These are phyloP conservation scores for Trichosporon asahii DNA, from an alignment of 1,284 basidiomycete species.

Conservation along the genomic window DNA sequence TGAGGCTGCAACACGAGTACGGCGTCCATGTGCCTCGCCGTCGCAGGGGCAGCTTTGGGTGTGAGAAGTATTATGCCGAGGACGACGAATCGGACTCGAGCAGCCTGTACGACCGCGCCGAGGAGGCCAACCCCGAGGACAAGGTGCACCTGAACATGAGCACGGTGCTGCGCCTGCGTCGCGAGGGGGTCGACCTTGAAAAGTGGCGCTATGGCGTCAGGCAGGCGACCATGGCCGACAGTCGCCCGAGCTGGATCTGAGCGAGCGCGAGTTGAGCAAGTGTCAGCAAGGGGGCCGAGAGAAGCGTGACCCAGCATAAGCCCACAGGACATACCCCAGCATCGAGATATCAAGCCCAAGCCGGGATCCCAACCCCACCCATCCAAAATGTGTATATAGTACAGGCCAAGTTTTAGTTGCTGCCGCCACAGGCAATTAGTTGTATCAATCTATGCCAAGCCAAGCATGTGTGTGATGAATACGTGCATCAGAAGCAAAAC, in stretches of 20 bases:
- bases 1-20: neutral
- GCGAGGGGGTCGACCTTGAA: neutral
- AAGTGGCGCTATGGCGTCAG: neutral
- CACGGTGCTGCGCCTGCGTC: neutral
- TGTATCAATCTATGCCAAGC: too few relatives aligned
- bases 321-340: too few relatives aligned
- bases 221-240: neutral
- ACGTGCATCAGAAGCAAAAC: neutral
- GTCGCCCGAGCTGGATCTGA: slow-evolving; percentile 5
- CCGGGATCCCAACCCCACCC: neutral
- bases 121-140: neutral
- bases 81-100: neutral
- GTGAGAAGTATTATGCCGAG: neutral
- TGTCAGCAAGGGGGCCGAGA: too few relatives aligned
- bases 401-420: neutral
- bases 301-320: too few relatives aligned
- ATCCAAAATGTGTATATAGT: neutral
- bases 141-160: neutral
- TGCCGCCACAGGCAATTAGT: too few relatives aligned
- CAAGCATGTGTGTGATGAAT: neutral
- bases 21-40: neutral
- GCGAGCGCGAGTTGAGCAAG: neutral
- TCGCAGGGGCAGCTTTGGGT: neutral
- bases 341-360: neutral
- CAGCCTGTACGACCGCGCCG: neutral